Evolutionary conservation across 441 rosid species (phyloP).

Genomic region (Dalechampia spathulata): DNA sequence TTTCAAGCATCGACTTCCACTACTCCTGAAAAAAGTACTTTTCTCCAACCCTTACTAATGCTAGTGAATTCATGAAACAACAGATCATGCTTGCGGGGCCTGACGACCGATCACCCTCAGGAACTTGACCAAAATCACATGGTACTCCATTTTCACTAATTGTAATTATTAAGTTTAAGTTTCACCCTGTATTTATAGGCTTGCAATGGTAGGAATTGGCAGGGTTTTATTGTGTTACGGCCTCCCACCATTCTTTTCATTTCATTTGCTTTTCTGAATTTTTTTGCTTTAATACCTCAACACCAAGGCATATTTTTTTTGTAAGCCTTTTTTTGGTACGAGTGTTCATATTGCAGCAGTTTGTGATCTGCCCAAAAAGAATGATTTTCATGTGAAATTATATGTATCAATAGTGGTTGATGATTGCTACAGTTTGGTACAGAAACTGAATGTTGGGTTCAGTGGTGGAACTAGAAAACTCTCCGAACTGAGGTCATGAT

Average conservation of each 20-base stretch:
- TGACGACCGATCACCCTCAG: slow-evolving; percentile 55
- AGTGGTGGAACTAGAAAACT: too few species aligned
- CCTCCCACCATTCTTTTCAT: slow-evolving; percentile 9
- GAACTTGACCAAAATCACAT: slow-evolving; percentile 18
- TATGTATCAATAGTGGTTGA: too few species aligned
- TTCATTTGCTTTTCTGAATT: too few species aligned
- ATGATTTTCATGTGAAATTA: too few species aligned
- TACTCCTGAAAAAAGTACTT: too few species aligned
- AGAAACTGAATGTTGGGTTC: too few species aligned
- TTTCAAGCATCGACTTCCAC: too few species aligned
- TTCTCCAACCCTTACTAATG: too few species aligned
- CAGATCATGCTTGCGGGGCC: slow-evolving; percentile 89
- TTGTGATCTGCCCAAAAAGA: too few species aligned
- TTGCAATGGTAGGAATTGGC: slow-evolving; percentile 27
- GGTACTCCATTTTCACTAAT: slow-evolving; percentile 13
- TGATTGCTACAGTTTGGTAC: too few species aligned
- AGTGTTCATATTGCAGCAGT: slow-evolving; percentile 14
- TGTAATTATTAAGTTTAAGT: slow-evolving; percentile 42
- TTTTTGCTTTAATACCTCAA: slow-evolving; percentile 15
- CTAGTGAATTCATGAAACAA: slow-evolving; percentile 18
- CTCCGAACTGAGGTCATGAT: too few species aligned
- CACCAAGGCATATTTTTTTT: slow-evolving; percentile 30
- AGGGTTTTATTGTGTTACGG: slow-evolving; percentile 20
- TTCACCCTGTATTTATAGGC: slow-evolving; percentile 25
- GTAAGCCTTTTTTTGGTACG: slow-evolving; percentile 23